Percentiles rank a stretch among this genome's conserved stretches.
phyloP scores from a whole-genome alignment of 2,329 filamentous ascomycete genomes.

The Apiospora koreana region DNA sequence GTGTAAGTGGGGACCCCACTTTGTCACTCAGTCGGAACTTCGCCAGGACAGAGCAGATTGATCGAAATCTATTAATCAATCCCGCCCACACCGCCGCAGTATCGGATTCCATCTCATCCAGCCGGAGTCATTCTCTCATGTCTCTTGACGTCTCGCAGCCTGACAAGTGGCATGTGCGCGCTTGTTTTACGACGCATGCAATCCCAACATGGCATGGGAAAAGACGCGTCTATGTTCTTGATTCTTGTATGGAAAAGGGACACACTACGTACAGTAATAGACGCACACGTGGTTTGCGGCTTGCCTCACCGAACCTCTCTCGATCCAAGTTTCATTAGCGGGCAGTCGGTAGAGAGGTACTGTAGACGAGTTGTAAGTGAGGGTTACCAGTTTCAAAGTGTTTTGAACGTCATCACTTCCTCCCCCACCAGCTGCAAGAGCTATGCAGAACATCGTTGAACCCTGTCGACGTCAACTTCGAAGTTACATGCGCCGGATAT shows the following conservation, averaged over 20 bases:
- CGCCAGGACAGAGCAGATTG: too few relatives aligned
- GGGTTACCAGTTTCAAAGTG: slow-evolving; percentile 3
- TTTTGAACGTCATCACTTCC: background rate
- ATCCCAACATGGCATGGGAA: too few relatives aligned
- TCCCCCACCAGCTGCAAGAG: background rate
- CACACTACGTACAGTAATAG: background rate
- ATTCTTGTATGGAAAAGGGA: background rate
- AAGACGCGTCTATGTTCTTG: too few relatives aligned
- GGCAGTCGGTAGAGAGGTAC: background rate
- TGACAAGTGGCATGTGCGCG: background rate
- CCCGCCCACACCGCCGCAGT: background rate
- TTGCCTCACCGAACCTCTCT: background rate
- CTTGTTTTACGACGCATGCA: too few relatives aligned
- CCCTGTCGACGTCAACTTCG: background rate
- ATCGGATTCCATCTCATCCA: background rate
- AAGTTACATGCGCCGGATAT: background rate
- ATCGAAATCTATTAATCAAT: background rate
- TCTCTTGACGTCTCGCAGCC: background rate
- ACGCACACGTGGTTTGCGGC: background rate
- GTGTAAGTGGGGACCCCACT: background rate
- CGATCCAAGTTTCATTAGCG: too few relatives aligned
- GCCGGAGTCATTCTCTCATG: background rate
- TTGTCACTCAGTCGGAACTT: too few relatives aligned
- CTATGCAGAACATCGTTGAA: slow-evolving; percentile 6
- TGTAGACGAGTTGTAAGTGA: too few relatives aligned